Base-by-base conservation (phyloP, 2,329 filamentous ascomycete genomes). In the Paraphoma chrysanthemicola region DNA sequence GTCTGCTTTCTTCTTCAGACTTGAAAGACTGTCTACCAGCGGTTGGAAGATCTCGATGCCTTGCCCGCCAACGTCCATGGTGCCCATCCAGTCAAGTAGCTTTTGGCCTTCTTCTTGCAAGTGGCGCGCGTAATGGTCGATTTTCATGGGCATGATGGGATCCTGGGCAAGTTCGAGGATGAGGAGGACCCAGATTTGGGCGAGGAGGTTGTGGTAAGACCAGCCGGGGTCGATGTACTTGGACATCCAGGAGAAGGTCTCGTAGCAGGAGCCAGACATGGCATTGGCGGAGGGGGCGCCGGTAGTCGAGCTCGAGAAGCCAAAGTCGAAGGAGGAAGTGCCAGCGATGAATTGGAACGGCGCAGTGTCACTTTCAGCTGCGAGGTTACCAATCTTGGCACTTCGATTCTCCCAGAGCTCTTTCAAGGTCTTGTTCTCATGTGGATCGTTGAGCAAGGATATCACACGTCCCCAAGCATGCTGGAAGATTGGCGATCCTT, bases 271-370 rank as follows among this genome's bases (percentile, higher is more conserved):
- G 76, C 93, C 89, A 49, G 89, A 87, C 0, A 93, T 92, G 67
- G 85, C 90, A 10, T 76, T 77, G 42, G 80, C 77, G 7, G 84
- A 80, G 1, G 70, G 68, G 1, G 53, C 43, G 33, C 46, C 49
- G 23, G 62, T 48, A 17, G 45, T 53, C 16, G 58, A 47, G 44
- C 90, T 90, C 38, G 80, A 77, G 71, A 99, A 98, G 29, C 86
- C 85, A 63, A 99, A 86, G 73, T 98, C 93, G 53, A 99, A 82
- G 10, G 91, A 93, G 44, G 92, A 94, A 7, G 88, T 93, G 50
- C 95, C 95, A 0, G 92, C 92, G 48, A 98, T 91, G 72, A 94
- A 87, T 77, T 96, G 94, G 76, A 98, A 99, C 1, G 93, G 88
- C 2, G 93, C 90, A 68, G 92, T 95, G 76, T 98, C 95, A 64